These are phyloP conservation scores for Paramecium pentaurelia DNA, from an alignment of 73 alveolate species.

Conservation along the genomic window DNA sequence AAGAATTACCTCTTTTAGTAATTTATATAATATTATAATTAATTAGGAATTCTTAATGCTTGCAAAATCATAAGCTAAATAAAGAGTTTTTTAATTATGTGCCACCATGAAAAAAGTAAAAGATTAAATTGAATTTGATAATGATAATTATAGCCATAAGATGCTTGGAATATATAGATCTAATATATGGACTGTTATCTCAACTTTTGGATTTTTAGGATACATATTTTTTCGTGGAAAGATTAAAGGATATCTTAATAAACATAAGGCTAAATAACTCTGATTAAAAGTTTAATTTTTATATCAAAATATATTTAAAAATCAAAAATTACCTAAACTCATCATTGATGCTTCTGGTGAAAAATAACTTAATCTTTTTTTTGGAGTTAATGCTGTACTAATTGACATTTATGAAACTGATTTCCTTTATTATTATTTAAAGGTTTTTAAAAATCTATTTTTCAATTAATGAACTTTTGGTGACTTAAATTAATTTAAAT, in stretches of 20 bases:
- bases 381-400: not conserved
- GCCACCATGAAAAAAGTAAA: conserved; percentile 23
- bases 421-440: not conserved
- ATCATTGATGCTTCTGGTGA: not conserved
- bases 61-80: conserved; percentile 1
- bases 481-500: not conserved
- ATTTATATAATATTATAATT: not conserved
- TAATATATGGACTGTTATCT: not conserved
- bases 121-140: conserved; percentile 16
- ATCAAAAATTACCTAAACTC: not conserved
- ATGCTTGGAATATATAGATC: conserved; percentile 29
- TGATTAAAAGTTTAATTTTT: not conserved
- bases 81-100: conserved; percentile 18
- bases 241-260: conserved; percentile 7
- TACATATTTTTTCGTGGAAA: conserved; percentile 27
- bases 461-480: not conserved
- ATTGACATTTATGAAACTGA: not conserved
- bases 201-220: conserved; percentile 16
- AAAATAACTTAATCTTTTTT: not conserved
- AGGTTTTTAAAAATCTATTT: not conserved
- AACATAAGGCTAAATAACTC: not conserved
- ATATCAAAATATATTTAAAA: not conserved
- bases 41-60: conserved; percentile 15
- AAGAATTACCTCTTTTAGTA: not conserved
- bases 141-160: not conserved